Percentiles rank a stretch among this genome's conserved stretches.
Evolutionary conservation across 805 yeast species (phyloP).

Genomic region (Yueomyces sinensis): DNA sequence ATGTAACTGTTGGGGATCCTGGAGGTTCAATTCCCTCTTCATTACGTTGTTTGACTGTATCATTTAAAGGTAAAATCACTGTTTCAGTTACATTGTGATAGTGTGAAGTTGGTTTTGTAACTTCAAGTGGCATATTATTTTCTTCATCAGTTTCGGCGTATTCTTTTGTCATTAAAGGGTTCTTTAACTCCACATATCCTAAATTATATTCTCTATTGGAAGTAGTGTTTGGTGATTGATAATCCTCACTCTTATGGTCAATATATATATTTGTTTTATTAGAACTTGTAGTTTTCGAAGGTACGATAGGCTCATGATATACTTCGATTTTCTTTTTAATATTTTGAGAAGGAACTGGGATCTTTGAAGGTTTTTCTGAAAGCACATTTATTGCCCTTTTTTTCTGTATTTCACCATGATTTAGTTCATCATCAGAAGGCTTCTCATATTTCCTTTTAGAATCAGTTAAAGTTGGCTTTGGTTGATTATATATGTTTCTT

Average conservation of each 20-base stretch:
- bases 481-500: slow-evolving; percentile 22
- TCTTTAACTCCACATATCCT: not conserved
- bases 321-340: no score
- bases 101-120: not conserved
- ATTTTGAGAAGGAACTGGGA: not conserved
- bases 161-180: not conserved
- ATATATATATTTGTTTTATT: not conserved
- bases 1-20: slow-evolving; percentile 66
- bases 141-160: not conserved
- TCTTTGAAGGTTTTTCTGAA: not conserved
- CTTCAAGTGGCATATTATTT: not conserved
- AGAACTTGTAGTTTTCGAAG: not conserved
- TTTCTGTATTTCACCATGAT: not conserved
- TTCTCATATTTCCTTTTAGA: no score
- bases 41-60: slow-evolving; percentile 12
- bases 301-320: not conserved
- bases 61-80: slow-evolving; percentile 34
- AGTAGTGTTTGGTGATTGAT: not conserved
- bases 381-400: not conserved
- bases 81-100: slow-evolving; percentile 18
- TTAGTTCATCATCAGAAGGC: not conserved
- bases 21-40: slow-evolving; percentile 15
- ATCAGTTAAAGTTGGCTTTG: not conserved
- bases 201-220: no score
- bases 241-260: not conserved